Evolutionary conservation across 2,329 filamentous ascomycete species (phyloP), one percentile per base, ranked within the genome.

Genomic region (Sphaerulina musiva): DNA sequence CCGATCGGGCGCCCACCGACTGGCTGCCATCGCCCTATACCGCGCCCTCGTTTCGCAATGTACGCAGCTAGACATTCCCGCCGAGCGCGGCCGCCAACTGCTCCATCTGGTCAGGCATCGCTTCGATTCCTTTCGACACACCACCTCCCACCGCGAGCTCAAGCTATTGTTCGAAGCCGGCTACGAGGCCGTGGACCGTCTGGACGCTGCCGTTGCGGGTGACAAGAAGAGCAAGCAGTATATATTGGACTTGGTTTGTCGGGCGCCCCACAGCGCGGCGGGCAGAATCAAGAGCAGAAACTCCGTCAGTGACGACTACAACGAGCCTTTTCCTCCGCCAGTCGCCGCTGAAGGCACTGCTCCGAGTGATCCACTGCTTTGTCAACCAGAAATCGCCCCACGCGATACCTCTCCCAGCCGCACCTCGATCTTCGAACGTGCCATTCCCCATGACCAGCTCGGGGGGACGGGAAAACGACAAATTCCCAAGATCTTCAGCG

Each of bases 21-120:
- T 76, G 69, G 78, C 79, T 67, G 84, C 81, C 66, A 78, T 87
- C 59, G 84, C 86, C 48, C 81, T 92, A 46, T 91, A 85, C 72
- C 80, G 84, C 58, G 82, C 85, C 36, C 80, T 92, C 52, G 72
- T 89, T 49, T 76, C 76, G 58, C 78, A 81, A 70, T 56, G 51
- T 58, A 51, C 44, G 43, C 45, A 46, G n/a, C 44, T 48, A 34
- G 53, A 56, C 20, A 47, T 58, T 26, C 53, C 57, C 29, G 17
- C 54, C 45, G 43, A 51, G 31, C 48, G 42, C 46, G 39, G 54
- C 49, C 49, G 51, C n/a, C 41, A 64, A 54, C 70, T 89, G 51
- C 72, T 74, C 48, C 76, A 80, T 53, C 72, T 86, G 4, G 73
- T 89, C 44, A 78, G 77, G 53, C 80, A 79, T 59, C 76, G 79